Percentiles rank a stretch among this genome's conserved stretches.
These are phyloP conservation scores for Xylaria cubensis DNA, from an alignment of 495 filamentous ascomycete genomes.

Conservation along the genomic window DNA sequence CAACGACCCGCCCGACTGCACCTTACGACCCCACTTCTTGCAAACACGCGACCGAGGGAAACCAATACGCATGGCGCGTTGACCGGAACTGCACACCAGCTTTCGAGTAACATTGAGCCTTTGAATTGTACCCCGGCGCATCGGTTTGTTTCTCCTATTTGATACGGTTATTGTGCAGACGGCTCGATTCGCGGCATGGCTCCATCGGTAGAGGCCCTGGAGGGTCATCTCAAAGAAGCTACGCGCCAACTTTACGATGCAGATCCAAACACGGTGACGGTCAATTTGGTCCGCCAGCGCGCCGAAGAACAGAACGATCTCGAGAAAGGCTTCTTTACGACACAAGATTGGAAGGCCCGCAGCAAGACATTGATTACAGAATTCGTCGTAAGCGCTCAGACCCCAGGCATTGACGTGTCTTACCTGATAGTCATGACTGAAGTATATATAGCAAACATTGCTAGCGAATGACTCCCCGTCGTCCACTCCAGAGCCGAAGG, in stretches of 20 bases:
- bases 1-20: background rate
- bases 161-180: background rate
- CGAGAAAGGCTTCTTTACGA: slow-evolving; percentile 72
- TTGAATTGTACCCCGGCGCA: background rate
- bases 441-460: slow-evolving; percentile 31
- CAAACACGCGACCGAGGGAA: background rate
- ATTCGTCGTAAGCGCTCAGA: slow-evolving; percentile 66
- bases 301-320: slow-evolving; percentile 72
- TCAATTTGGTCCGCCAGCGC: slow-evolving; percentile 73
- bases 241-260: slow-evolving; percentile 23
- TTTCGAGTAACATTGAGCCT: background rate
- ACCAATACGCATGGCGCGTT: background rate
- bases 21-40: background rate
- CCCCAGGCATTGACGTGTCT: slow-evolving; percentile 33
- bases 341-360: slow-evolving; percentile 74
- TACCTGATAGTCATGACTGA: slow-evolving; percentile 24
- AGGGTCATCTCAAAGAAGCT: slow-evolving; percentile 18
- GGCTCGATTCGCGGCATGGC: background rate
- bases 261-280: slow-evolving; percentile 56
- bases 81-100: background rate
- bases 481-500: slow-evolving; percentile 25
- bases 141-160: background rate
- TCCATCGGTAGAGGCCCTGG: slow-evolving; percentile 6
- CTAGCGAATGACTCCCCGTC: slow-evolving; percentile 28
- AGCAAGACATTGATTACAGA: slow-evolving; percentile 77